Conservation (phyloP, 1,139 yeast genomes). For the Saccharomyces pastorianus region DNA sequence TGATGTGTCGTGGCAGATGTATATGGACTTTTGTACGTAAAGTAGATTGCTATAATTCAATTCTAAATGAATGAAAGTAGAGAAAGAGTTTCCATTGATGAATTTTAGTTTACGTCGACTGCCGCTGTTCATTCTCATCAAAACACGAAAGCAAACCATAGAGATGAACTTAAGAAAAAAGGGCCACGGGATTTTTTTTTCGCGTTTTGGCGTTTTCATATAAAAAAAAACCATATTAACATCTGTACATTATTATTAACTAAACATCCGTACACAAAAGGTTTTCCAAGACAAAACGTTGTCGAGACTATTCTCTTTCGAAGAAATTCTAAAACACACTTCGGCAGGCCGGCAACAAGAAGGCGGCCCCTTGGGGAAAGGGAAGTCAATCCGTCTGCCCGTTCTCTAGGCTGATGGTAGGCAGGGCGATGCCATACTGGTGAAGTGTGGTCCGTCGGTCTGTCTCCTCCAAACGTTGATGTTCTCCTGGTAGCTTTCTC, state of each 20-base stretch:
- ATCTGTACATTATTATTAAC: neutral
- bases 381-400: too few species aligned
- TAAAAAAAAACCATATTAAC: neutral
- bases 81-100: neutral
- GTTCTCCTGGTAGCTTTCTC: neutral
- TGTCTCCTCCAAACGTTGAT: neutral
- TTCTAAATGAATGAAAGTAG: neutral
- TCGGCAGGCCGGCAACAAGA: neutral
- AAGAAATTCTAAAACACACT: neutral
- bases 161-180: neutral
- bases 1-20: neutral
- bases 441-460: neutral
- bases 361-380: neutral
- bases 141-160: neutral
- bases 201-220: neutral
- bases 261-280: neutral
- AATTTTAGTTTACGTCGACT: neutral
- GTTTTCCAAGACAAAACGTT: neutral
- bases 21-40: neutral
- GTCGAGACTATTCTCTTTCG: neutral
- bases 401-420: neutral
- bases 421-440: neutral
- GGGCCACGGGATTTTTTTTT: neutral
- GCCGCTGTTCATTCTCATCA: neutral
- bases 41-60: neutral